Evolutionary conservation across 176 grass and related monocot species (phyloP).

Genomic region (Guadua angustifolia): DNA sequence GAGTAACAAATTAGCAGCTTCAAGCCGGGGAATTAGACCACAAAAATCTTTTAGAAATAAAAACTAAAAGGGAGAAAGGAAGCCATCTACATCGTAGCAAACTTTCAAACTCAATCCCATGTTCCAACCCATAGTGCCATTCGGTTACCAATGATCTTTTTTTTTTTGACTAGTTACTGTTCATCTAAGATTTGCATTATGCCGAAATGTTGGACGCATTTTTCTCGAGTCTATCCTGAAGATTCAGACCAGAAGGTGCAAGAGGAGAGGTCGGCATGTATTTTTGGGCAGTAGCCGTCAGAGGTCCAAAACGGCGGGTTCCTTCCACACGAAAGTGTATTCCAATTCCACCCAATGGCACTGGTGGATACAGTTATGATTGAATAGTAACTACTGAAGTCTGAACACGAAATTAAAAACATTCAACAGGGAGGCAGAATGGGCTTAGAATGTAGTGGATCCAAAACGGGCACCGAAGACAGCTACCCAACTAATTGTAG

Average conservation of each 20-base stretch:
- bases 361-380: too few relatives aligned
- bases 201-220: not conserved
- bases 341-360: not conserved
- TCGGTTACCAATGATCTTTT: not conserved
- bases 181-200: not conserved
- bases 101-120: too few relatives aligned
- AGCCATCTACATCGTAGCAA: too few relatives aligned
- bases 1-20: too few relatives aligned
- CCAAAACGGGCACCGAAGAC: not conserved
- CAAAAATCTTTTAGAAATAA: too few relatives aligned
- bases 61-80: too few relatives aligned
- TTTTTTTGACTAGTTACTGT: not conserved
- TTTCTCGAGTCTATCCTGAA: not conserved
- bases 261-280: not conserved
- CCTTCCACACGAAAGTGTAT: not conserved
- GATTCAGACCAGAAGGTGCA: not conserved
- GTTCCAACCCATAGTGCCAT: not conserved
- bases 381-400: too few relatives aligned
- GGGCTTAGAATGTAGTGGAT: not conserved
- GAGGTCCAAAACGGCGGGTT: not conserved
- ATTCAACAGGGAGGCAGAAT: not conserved
- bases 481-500: slow-evolving; percentile 16
- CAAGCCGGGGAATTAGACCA: too few relatives aligned
- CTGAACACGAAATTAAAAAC: not conserved
- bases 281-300: not conserved